Base-by-base conservation (phyloP, 192 early-diverging fungal genomes). In the Diversispora epigaea region DNA sequence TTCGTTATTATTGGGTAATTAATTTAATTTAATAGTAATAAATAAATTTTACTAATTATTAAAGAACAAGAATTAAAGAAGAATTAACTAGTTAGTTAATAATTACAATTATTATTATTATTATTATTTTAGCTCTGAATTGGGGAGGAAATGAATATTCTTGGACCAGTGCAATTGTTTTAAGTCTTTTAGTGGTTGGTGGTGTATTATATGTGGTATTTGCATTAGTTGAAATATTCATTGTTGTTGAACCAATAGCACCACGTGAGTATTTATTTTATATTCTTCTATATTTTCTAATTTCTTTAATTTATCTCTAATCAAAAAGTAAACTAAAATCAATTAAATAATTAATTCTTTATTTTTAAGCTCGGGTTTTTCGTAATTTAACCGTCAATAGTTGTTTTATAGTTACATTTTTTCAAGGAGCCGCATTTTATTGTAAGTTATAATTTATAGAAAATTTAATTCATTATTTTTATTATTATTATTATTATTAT, bases 191-290 rank as follows among this genome's bases (percentile, higher is more conserved):
- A 60, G 66, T 78, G 11, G 76, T 89, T 45, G 89, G 91, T 17
- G 73, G 50, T n/a, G 52, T 82, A 4, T 43, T 88, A 12, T 64
- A 86, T 21, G 25, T 76, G 4, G 77, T 77, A 10, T 94, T 94
- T 73, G 83, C 80, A 5, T 77, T 81, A 39, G 79, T 92, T 47
- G 93, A 97, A 82, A 78, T 79, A 50, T 85, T 84, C 68, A 47
- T 89, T 11, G 82, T 94, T 3, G 71, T 78, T 21, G 87, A 89
- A 55, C 93, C 95, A 6, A 82, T 96, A 54, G 86, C 94, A 45
- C 90, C 93, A 11, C 77, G 83, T 69, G 47, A 49, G 65, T 47
- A 21, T 11, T 54, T 11, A 54, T 54, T 11, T 4, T 32, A 32
- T 32, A 2, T 17, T 15, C 14, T 11, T 41, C 25, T 32, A 32